These are phyloP conservation scores for Imleria badia DNA, from an alignment of 768 basidiomycete genomes.

Conservation along the genomic window DNA sequence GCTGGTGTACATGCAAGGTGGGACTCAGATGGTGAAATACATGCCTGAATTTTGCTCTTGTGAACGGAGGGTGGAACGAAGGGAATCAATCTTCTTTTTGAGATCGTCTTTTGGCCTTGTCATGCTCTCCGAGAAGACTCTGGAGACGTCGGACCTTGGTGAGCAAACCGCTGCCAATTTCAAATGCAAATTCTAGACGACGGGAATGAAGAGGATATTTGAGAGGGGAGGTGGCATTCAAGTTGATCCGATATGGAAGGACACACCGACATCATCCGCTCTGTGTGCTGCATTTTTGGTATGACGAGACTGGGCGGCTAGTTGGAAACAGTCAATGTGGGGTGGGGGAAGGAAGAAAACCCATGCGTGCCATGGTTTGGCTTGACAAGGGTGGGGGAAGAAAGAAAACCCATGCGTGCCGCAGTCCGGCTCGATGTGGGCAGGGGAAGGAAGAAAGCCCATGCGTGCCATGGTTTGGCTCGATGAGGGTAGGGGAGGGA, in stretches of 20 bases:
- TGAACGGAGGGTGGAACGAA: conserved; percentile 69
- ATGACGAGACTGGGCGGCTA: conserved; percentile 83
- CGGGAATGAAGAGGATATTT: too few relatives aligned
- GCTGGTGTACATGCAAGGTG: neutral
- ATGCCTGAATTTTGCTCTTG: conserved; percentile 81
- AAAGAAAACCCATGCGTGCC: too few relatives aligned
- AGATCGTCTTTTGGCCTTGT: conserved; percentile 90
- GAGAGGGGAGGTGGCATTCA: conserved; percentile 5
- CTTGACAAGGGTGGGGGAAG: too few relatives aligned
- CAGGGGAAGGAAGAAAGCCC: too few relatives aligned
- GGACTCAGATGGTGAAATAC: conserved; percentile 23
- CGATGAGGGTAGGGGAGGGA: too few relatives aligned
- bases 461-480: too few relatives aligned
- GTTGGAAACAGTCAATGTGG: too few relatives aligned
- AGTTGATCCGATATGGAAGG: conserved; percentile 12
- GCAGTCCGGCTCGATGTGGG: too few relatives aligned
- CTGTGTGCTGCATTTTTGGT: conserved; percentile 92
- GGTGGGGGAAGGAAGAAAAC: too few relatives aligned
- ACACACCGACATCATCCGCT: conserved; percentile 84
- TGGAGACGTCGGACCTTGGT: conserved; percentile 92
- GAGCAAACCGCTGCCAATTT: conserved; percentile 91
- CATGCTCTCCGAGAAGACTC: conserved; percentile 85
- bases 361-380: too few relatives aligned
- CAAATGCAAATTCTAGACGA: conserved; percentile 88
- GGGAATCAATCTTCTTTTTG: conserved; percentile 72